phyloP scores from a whole-genome alignment of 768 basidiomycete species.

The Suillus hirtellus region DNA sequence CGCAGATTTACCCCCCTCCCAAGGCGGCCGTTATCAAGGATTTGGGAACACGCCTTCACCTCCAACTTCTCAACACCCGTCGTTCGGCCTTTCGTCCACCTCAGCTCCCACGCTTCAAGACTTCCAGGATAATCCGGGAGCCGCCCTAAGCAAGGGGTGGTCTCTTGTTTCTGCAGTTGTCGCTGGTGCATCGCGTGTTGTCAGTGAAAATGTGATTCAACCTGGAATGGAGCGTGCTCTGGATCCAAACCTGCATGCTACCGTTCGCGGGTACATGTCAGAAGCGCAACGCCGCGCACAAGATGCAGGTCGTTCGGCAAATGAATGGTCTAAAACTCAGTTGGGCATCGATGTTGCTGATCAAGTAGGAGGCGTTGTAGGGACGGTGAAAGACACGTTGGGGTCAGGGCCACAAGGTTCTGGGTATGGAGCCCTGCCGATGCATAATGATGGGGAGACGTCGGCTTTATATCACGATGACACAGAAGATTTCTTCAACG shows the following conservation, averaged over 20 bases:
- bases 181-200: conserved; percentile 71
- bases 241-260: conserved; percentile 79
- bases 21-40: conserved; percentile 91
- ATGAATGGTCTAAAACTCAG: conserved; percentile 74
- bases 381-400: conserved; percentile 58
- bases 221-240: conserved; percentile 80
- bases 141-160: conserved; percentile 93
- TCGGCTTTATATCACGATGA: conserved; percentile 64
- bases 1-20: conserved; percentile 82
- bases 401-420: conserved; percentile 54
- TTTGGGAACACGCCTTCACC: conserved; percentile 85
- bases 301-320: conserved; percentile 61
- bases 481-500: conserved; percentile 60
- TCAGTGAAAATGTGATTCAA: conserved; percentile 87
- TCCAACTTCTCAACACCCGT: conserved; percentile 55
- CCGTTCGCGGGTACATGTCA: conserved; percentile 68
- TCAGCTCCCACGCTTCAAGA: conserved; percentile 79
- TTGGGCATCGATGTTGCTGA: conserved; percentile 86
- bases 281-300: conserved; percentile 69
- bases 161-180: conserved; percentile 90
- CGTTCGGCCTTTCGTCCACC: conserved; percentile 73
- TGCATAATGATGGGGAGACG: conserved; percentile 51
- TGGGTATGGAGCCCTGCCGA: conserved; percentile 50
- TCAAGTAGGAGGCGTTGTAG: conserved; percentile 70
- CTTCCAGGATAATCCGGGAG: conserved; percentile 82